These are phyloP conservation scores for Penicillium riverlandense DNA, from an alignment of 495 filamentous ascomycete genomes.

Conservation along the genomic window DNA sequence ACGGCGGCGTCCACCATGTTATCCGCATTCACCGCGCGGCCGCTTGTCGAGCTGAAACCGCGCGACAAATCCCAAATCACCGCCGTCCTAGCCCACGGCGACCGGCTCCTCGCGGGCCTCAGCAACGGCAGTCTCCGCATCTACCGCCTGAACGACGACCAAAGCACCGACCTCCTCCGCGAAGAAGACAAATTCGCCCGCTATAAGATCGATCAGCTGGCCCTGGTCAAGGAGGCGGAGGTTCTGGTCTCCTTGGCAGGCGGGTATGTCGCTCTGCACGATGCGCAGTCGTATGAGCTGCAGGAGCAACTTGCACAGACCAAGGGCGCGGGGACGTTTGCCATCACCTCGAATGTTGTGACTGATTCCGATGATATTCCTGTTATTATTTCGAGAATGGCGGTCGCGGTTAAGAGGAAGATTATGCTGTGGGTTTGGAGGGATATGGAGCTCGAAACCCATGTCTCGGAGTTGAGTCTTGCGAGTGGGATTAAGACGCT, in stretches of 20 bases:
- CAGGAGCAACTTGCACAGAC: conserved; percentile 74
- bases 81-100: conserved; percentile 84
- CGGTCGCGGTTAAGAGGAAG: conserved; percentile 86
- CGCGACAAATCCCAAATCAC: conserved; percentile 96
- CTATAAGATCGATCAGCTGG: conserved; percentile 83
- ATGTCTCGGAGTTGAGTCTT: conserved; percentile 70
- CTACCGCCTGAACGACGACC: conserved; percentile 76
- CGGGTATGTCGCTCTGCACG: conserved; percentile 78
- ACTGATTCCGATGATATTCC: conserved; percentile 80
- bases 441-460: conserved; percentile 75
- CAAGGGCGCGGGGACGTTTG: conserved; percentile 81
- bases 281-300: conserved; percentile 74
- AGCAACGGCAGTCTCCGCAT: conserved; percentile 84
- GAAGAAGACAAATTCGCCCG: conserved; percentile 92
- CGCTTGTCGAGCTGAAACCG: conserved; percentile 91
- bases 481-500: conserved; percentile 73
- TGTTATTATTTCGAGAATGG: conserved; percentile 81
- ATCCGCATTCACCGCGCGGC: conserved; percentile 93
- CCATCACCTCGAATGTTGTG: conserved; percentile 89
- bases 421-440: conserved; percentile 91
- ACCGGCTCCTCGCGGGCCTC: conserved; percentile 83
- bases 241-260: conserved; percentile 86
- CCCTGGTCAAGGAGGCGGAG: conserved; percentile 89
- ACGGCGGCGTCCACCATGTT: conserved; percentile 54
- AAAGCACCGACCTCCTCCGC: conserved; percentile 71